These are phyloP conservation scores for Arxiozyma bovina DNA, from an alignment of 1,139 yeast genomes.

Conservation along the genomic window DNA sequence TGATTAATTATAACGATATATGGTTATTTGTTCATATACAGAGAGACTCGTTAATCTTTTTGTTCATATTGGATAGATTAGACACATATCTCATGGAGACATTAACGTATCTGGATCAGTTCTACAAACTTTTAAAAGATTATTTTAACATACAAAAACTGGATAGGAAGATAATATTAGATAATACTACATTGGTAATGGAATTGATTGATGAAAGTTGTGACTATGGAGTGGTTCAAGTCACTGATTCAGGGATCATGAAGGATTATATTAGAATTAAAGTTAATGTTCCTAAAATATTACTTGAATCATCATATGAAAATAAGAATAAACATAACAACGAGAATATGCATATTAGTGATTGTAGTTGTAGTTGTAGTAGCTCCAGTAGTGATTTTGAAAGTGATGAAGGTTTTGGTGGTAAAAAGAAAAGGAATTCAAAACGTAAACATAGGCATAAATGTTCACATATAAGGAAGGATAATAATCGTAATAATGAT, in stretches of 20 bases:
- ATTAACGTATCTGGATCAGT: slow-evolving; percentile 49
- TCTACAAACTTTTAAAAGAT: slow-evolving; percentile 47
- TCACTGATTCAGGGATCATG: slow-evolving; percentile 62
- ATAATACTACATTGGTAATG: slow-evolving; percentile 58
- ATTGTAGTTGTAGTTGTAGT: background rate
- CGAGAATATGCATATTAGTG: background rate
- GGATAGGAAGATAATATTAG: slow-evolving; percentile 52
- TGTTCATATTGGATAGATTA: slow-evolving; percentile 39
- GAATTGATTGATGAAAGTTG: slow-evolving; percentile 66
- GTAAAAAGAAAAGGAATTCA: background rate
- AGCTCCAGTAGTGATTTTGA: background rate
- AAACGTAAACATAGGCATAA: slow-evolving; percentile 4
- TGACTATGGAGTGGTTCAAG: slow-evolving; percentile 66
- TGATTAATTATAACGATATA: slow-evolving; percentile 4
- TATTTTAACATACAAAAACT: slow-evolving; percentile 43
- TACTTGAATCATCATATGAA: slow-evolving; percentile 15
- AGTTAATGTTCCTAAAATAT: slow-evolving; percentile 20
- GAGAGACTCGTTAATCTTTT: slow-evolving; percentile 48
- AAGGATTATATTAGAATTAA: slow-evolving; percentile 54
- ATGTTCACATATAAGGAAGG: background rate
- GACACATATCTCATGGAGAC: slow-evolving; percentile 47
- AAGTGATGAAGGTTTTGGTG: slow-evolving; percentile 8
- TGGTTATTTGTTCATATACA: slow-evolving; percentile 38
- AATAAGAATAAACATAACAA: slow-evolving; percentile 7
- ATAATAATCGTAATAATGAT: background rate